A percentile compares a stretch with the other conserved stretches of the same genome.
Evolutionary conservation across 306 rosid species (phyloP).

Genomic region (Hylodesmum podocarpum): DNA sequence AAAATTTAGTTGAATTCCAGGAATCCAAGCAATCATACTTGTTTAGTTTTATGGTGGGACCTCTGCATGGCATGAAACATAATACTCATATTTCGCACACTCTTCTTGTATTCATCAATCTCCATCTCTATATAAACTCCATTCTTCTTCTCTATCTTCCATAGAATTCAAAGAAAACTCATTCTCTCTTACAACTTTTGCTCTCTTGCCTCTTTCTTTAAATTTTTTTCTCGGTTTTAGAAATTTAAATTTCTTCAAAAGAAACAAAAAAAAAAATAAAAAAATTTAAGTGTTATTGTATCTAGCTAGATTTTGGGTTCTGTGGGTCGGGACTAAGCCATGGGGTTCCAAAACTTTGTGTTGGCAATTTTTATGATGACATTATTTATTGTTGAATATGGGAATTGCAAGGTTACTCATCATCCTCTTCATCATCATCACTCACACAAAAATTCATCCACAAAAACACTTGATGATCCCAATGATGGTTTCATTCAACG

Average conservation of each 20-base stretch:
- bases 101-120: no score
- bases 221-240: neutral
- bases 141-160: neutral
- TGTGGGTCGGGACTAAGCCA: neutral
- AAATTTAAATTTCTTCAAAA: neutral
- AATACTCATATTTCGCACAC: no score
- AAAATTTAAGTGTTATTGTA: neutral
- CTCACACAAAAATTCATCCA: neutral
- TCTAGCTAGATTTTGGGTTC: neutral
- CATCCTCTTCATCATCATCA: neutral
- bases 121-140: neutral
- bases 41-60: neutral
- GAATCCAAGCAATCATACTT: neutral
- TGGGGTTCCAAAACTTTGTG: slow-evolving; percentile 14
- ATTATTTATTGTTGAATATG: slow-evolving; percentile 10
- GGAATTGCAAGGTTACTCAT: neutral
- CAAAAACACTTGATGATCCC: neutral
- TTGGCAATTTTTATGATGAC: neutral
- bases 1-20: neutral
- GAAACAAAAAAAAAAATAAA: neutral
- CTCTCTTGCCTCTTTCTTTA: neutral
- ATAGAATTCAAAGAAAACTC: neutral
- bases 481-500: slow-evolving; percentile 21
- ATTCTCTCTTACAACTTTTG: neutral
- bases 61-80: neutral